Base-by-base conservation (phyloP, 805 yeast species). In the Saturnispora kantuleensis region DNA sequence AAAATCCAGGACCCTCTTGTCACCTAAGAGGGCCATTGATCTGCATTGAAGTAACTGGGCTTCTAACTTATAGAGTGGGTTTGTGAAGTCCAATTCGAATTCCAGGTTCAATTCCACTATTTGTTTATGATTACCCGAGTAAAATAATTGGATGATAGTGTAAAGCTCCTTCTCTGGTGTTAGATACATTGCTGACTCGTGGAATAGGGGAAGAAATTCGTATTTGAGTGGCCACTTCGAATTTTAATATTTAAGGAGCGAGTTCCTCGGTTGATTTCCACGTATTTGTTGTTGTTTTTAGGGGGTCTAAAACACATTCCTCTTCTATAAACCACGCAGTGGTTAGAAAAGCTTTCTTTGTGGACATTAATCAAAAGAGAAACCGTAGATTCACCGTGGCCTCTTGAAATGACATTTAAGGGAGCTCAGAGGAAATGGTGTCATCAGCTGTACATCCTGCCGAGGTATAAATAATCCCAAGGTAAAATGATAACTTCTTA, bases 131-230 rank as follows among this genome's bases (percentile, higher is more conserved):
- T 53, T 52, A 16, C 63, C 54, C 30, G 57, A 48, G 35, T 53
- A 50, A 63, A 56, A 37, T 56, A 58, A 47, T 55, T 57, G 52
- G 56, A 63, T 50, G 12, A 60, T 45, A 10, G 58, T 57, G 41
- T 57, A 60, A 13, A 65, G 52, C 41, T 56, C 57, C 34, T 51
- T 52, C 18, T 52, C 56, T 43, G 56, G 56, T 5, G 47, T 42
- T 26, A 52, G 13, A 28, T 52, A 52, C 56, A 52, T 52, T n/a
- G 13, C 31, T 39, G 31, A 6, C 2, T 34, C 5, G 12, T n/a
- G 26, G 16, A 13, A 10, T 34, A 11, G 17, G 13, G 15, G 37
- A 21, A 21, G 26, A 21, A 21, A 21, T 21, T 5, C 26, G 17
- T 13, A 21, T n/a, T 10, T 34, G 37, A 5, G 37, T 13, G 17